Evolutionary conservation across 2,329 filamentous ascomycete genomes (phyloP).

Genomic region (Mollisiaceae sp.): DNA sequence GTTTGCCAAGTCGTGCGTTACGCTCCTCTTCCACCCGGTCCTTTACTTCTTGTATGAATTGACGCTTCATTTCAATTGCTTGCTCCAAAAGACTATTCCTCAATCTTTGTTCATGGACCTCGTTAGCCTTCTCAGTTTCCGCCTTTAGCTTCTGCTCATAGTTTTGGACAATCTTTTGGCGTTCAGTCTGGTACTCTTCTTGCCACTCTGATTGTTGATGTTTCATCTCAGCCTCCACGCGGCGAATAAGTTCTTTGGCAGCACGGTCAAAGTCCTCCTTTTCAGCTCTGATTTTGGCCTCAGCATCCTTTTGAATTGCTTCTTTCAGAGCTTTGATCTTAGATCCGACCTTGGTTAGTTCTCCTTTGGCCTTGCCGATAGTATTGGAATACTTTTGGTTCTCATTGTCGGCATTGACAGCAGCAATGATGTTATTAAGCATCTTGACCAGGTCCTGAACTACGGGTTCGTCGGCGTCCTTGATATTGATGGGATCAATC

Average conservation of each 20-base stretch:
- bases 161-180: slow-evolving; percentile 74
- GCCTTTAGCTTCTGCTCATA: slow-evolving; percentile 82
- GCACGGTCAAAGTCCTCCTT: slow-evolving; percentile 84
- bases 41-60: slow-evolving; percentile 80
- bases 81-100: slow-evolving; percentile 90
- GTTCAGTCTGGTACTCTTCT: slow-evolving; percentile 86
- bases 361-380: slow-evolving; percentile 83
- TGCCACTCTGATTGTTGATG: slow-evolving; percentile 83
- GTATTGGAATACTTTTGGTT: slow-evolving; percentile 78
- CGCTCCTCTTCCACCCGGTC: slow-evolving; percentile 88
- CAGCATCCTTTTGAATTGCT: slow-evolving; percentile 76
- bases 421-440: slow-evolving; percentile 93
- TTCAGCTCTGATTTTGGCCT: slow-evolving; percentile 60
- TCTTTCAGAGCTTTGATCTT: slow-evolving; percentile 77
- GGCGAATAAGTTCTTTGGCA: slow-evolving; percentile 83
- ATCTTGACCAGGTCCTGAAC: slow-evolving; percentile 94
- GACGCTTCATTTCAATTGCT: slow-evolving; percentile 83
- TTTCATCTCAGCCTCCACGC: slow-evolving; percentile 83
- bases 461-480: slow-evolving; percentile 80
- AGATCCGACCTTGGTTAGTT: slow-evolving; percentile 76
- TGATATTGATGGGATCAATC: slow-evolving; percentile 79
- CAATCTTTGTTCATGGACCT: slow-evolving; percentile 81
- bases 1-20: slow-evolving; percentile 81
- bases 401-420: slow-evolving; percentile 86
- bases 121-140: slow-evolving; percentile 78